Percentiles rank a stretch among this genome's conserved stretches.
These are phyloP conservation scores for Epichloe coenophiala DNA, from an alignment of 2,329 filamentous ascomycete species.

Conservation along the genomic window DNA sequence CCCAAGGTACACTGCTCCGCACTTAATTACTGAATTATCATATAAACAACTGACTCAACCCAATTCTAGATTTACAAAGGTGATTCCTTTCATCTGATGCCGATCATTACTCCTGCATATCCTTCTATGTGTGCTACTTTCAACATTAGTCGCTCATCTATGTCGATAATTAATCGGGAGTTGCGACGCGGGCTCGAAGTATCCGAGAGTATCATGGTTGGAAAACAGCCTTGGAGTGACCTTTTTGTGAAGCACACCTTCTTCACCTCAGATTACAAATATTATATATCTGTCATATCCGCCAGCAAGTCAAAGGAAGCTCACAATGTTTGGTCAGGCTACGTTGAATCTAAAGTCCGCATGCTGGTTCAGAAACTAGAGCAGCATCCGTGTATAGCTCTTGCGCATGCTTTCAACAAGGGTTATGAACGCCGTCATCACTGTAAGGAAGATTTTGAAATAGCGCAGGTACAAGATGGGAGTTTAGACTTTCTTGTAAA, in stretches of 20 bases:
- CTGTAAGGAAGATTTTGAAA: slow-evolving; percentile 41
- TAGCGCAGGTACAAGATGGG: slow-evolving; percentile 40
- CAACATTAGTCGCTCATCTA: slow-evolving; percentile 80
- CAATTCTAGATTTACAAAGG: slow-evolving; percentile 52
- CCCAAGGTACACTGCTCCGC: slow-evolving; percentile 48
- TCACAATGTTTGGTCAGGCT: slow-evolving; percentile 77
- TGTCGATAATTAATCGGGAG: slow-evolving; percentile 71
- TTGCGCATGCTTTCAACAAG: slow-evolving; percentile 88
- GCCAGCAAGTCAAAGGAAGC: slow-evolving; percentile 73
- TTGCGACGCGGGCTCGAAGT: slow-evolving; percentile 66
- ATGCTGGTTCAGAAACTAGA: slow-evolving; percentile 75
- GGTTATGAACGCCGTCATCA: slow-evolving; percentile 74
- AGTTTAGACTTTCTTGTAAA: slow-evolving; percentile 32
- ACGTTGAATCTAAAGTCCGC: slow-evolving; percentile 87
- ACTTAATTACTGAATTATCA: not conserved
- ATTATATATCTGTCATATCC: slow-evolving; percentile 81
- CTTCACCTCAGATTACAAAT: slow-evolving; percentile 87
- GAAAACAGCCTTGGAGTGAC: slow-evolving; percentile 70
- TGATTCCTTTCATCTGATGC: slow-evolving; percentile 86
- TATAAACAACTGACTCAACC: slow-evolving; percentile 5
- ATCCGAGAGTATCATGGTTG: slow-evolving; percentile 64
- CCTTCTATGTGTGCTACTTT: slow-evolving; percentile 97
- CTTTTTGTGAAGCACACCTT: slow-evolving; percentile 78
- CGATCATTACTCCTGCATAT: slow-evolving; percentile 93
- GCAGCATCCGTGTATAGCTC: slow-evolving; percentile 60